Evolutionary conservation across 1,284 basidiomycete genomes (phyloP).

Genomic region (Fomes fomentarius): DNA sequence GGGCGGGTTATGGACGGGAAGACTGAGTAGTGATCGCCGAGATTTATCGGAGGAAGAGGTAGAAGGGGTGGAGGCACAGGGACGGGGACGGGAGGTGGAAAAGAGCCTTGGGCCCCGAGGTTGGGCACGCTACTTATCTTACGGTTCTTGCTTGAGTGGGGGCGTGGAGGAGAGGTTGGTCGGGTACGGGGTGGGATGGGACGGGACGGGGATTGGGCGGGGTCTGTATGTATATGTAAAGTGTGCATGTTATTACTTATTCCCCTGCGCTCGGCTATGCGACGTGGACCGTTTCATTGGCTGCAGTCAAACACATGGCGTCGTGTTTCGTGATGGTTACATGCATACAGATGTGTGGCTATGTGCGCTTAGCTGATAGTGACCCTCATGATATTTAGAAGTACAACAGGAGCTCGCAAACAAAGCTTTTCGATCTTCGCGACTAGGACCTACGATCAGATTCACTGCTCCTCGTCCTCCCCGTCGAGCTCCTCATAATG

Average conservation of each 20-base stretch:
- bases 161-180: neutral
- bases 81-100: neutral
- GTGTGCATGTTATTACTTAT: slow-evolving; percentile 3
- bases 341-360: too few species aligned
- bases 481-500: slow-evolving; percentile 51
- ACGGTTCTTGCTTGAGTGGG: neutral
- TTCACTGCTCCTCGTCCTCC: slow-evolving; percentile 25
- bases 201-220: neutral
- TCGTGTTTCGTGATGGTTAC: too few species aligned
- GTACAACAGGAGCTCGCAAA: too few species aligned
- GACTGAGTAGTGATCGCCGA: slow-evolving; percentile 15
- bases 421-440: too few species aligned
- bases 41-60: too few species aligned
- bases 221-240: slow-evolving; percentile 13
- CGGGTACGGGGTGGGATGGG: neutral
- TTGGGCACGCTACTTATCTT: neutral
- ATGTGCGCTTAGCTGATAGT: too few species aligned
- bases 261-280: neutral
- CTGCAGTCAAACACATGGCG: too few species aligned
- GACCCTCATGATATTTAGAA: too few species aligned
- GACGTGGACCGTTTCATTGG: neutral
- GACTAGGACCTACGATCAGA: neutral
- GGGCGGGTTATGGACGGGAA: slow-evolving; percentile 40
- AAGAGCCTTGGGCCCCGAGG: neutral
- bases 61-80: neutral